A percentile compares a stretch with the other conserved stretches of the same genome.
Conservation (phyloP, 2,329 filamentous ascomycete species). For the Lasiodiplodia gonubiensis region DNA sequence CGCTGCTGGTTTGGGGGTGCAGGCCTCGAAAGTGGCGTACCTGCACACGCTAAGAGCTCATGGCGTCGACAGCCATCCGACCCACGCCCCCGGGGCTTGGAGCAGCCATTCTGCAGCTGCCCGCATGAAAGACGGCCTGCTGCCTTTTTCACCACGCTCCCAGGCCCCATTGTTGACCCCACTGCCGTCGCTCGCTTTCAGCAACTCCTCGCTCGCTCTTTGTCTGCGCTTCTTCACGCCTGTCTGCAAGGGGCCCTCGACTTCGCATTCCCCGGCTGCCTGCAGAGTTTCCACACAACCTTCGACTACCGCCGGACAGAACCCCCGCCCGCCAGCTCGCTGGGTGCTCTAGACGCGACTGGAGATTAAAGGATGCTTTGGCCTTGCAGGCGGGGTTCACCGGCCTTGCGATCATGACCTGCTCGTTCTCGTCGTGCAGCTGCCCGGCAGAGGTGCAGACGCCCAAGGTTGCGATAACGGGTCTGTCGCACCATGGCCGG, state of each 20-base stretch:
- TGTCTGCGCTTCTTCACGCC: constrained; percentile 4
- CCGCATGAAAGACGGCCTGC: constrained; percentile 21
- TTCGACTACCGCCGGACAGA: neutral
- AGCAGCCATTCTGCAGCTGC: constrained; percentile 9
- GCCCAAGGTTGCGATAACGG: constrained; percentile 22
- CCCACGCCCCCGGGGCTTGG: constrained; percentile 6
- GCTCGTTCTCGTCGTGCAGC: constrained; percentile 29
- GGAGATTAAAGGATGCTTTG: constrained; percentile 22
- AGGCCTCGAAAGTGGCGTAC: constrained; percentile 4
- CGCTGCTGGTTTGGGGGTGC: constrained; percentile 16
- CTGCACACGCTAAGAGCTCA: constrained; percentile 16
- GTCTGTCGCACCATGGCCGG: constrained; percentile 27
- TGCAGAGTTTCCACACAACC: neutral
- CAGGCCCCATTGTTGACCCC: neutral
- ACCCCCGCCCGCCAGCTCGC: neutral
- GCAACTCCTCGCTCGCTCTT: constrained; percentile 7
- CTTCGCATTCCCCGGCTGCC: constrained; percentile 1
- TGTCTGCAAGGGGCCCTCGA: constrained; percentile 22
- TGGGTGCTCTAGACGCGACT: constrained; percentile 2
- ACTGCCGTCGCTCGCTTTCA: constrained; percentile 18
- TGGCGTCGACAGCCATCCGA: constrained; percentile 7
- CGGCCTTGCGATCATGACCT: constrained; percentile 20
- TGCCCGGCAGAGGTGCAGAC: constrained; percentile 7
- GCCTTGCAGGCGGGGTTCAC: constrained; percentile 19
- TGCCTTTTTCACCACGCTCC: neutral